A percentile compares a stretch with the other conserved stretches of the same genome.
These are phyloP conservation scores for Calvatia gigantea DNA, from an alignment of 768 basidiomycete genomes.

Conservation along the genomic window DNA sequence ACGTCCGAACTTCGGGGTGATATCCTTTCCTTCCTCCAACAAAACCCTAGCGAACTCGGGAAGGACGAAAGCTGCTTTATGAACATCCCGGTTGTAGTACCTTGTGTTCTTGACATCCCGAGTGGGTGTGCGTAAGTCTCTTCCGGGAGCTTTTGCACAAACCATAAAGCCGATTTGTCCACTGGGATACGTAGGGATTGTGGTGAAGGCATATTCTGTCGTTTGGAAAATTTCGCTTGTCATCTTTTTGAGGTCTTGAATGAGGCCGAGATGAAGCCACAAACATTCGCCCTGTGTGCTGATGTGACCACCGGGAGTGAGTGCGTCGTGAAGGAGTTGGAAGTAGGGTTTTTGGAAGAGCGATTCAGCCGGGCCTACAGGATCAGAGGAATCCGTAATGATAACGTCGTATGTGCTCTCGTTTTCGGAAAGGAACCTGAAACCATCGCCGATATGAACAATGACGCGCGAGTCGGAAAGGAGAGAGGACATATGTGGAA, in stretches of 20 bases:
- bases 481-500: constrained; percentile 91
- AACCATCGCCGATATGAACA: constrained; percentile 90
- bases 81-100: constrained; percentile 85
- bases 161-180: constrained; percentile 96
- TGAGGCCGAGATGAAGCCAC: constrained; percentile 91
- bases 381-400: constrained; percentile 98
- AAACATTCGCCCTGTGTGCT: constrained; percentile 95
- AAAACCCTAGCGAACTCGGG: constrained; percentile 87
- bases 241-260: constrained; percentile 67
- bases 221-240: constrained; percentile 74
- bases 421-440: constrained; percentile 93
- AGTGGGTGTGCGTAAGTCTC: constrained; percentile 71
- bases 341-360: constrained; percentile 99
- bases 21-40: constrained; percentile 67
- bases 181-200: constrained; percentile 97
- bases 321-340: constrained; percentile 86
- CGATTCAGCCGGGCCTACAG: constrained; percentile 90
- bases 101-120: constrained; percentile 66
- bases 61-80: constrained; percentile 80
- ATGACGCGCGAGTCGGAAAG: constrained; percentile 77
- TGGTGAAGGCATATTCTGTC: constrained; percentile 90
- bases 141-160: constrained; percentile 70
- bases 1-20: constrained; percentile 75
- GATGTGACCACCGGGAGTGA: constrained; percentile 87
- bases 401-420: constrained; percentile 91